Percentiles rank a stretch among this genome's conserved stretches.
Evolutionary conservation across 768 basidiomycete genomes (phyloP).

Genomic region (Lactarius hengduanensis): DNA sequence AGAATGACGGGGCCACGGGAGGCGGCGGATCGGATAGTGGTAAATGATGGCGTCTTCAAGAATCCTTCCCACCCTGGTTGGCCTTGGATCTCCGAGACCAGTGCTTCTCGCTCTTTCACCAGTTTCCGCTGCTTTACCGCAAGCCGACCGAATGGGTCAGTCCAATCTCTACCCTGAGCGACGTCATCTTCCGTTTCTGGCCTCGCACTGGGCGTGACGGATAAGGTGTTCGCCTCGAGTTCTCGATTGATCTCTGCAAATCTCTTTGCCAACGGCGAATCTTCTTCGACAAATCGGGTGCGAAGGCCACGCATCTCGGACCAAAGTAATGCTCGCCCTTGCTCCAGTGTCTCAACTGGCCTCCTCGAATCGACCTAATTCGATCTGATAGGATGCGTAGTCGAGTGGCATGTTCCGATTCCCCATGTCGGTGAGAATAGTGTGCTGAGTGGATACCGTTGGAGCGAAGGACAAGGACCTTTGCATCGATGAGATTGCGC

Average conservation of each 20-base stretch:
- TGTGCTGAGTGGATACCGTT: constrained; percentile 3
- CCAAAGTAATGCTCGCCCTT: background rate
- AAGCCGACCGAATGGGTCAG: constrained; percentile 11
- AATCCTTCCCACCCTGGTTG: background rate
- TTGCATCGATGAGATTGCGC: constrained; percentile 2
- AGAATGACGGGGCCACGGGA: background rate
- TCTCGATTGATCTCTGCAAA: constrained; percentile 2
- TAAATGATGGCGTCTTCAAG: constrained; percentile 4
- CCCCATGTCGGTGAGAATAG: background rate
- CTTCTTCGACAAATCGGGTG: background rate
- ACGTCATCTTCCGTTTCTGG: background rate
- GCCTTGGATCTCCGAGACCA: constrained; percentile 7
- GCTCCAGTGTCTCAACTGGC: constrained; percentile 11
- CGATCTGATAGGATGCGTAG: background rate
- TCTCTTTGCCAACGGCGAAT: background rate
- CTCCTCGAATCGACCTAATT: background rate
- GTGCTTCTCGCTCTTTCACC: background rate
- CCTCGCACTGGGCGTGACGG: background rate
- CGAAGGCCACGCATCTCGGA: background rate
- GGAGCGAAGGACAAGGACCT: background rate
- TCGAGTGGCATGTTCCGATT: constrained; percentile 4
- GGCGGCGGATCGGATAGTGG: constrained; percentile 9
- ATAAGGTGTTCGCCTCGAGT: constrained; percentile 10
- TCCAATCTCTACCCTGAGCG: background rate
- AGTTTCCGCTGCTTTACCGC: constrained; percentile 5